These are phyloP conservation scores for Hansenula lynferdii DNA, from an alignment of 1,139 yeast genomes.

Conservation along the genomic window DNA sequence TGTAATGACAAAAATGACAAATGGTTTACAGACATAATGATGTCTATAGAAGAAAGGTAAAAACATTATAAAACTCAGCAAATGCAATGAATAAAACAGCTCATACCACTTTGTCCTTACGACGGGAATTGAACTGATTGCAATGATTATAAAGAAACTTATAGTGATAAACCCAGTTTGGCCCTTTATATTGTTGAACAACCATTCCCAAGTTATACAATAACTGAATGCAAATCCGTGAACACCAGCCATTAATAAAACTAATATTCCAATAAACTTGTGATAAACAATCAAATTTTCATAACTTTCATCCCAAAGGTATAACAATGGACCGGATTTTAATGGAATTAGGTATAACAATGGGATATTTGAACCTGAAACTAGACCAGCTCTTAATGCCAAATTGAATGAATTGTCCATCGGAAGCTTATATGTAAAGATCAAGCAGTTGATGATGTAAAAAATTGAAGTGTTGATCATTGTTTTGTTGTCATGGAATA, in stretches of 20 bases:
- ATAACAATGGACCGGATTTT: constrained; percentile 19
- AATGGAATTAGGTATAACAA: constrained; percentile 21
- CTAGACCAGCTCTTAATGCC: constrained; percentile 20
- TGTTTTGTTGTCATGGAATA: constrained; percentile 15
- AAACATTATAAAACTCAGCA: constrained; percentile 13
- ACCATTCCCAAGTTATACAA: constrained; percentile 17
- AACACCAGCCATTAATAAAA: constrained; percentile 12
- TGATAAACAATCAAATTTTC: constrained; percentile 21
- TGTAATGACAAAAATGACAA: constrained; percentile 12
- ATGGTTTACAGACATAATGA: constrained; percentile 20
- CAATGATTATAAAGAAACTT: constrained; percentile 10
- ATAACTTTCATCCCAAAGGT: constrained; percentile 14
- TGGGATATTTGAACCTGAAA: constrained; percentile 21
- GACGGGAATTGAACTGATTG: constrained; percentile 11
- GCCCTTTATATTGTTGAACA: constrained; percentile 6
- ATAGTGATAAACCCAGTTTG: constrained; percentile 15
- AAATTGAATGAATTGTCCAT: constrained; percentile 19
- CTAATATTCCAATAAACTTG: constrained; percentile 18
- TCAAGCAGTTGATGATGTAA: constrained; percentile 11
- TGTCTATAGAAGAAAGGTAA: constrained; percentile 20
- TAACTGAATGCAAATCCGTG: constrained; percentile 15
- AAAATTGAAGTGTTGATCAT: constrained; percentile 8
- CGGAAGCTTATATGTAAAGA: constrained; percentile 14
- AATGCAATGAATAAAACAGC: constrained; percentile 17
- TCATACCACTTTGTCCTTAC: constrained; percentile 16